Base-by-base conservation (phyloP, 2,329 filamentous ascomycete species). In the Clarireedia monteithiana region DNA sequence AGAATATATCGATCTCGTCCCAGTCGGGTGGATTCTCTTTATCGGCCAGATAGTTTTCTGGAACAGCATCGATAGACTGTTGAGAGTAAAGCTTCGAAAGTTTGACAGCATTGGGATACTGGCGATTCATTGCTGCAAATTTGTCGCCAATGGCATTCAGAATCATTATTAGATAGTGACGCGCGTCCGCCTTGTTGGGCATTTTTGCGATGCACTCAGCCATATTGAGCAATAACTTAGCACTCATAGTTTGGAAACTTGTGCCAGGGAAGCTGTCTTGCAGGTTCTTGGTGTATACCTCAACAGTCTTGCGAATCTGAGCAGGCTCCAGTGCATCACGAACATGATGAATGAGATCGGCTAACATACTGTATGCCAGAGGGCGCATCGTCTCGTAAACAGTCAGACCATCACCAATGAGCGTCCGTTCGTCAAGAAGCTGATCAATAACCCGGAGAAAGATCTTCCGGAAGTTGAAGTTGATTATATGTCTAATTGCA, bases 201-300 rank as follows among this genome's bases (percentile, higher is more conserved):
- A 99, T 81, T 70, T 92, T 95, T 1, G 91, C 89, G 67, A 99
- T 99, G 69, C 90, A 95, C 67, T 99, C 95, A 0, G 92, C 94
- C 90, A 99, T 95, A 70, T 99, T 99, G 12, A 99, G 77, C 0
- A 99, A 77, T 2, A 99, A 77, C 71, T 97, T 99, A 0, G 94
- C 95, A 65, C 94, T 97, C 94, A 99, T 99, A 0, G 94, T 99
- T 71, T 99, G 95, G 68, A 99, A 99, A 71, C 92, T 99, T 0
- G 95, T 97, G 7, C 95, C 95, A 0, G 94, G 95, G 60, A 96
- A 96, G 61, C 89, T 90, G 70, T 97, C 94, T 67, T 96, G 91
- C 23, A 99, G 76, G 66, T 97, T 97, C 67, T 87, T 90, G 1
- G 95, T 97, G 71, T 99, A 99, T 4, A 99, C 94, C 68, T 96